These are phyloP conservation scores for Penicillium canariense DNA, from an alignment of 495 filamentous ascomycete genomes.

Conservation along the genomic window DNA sequence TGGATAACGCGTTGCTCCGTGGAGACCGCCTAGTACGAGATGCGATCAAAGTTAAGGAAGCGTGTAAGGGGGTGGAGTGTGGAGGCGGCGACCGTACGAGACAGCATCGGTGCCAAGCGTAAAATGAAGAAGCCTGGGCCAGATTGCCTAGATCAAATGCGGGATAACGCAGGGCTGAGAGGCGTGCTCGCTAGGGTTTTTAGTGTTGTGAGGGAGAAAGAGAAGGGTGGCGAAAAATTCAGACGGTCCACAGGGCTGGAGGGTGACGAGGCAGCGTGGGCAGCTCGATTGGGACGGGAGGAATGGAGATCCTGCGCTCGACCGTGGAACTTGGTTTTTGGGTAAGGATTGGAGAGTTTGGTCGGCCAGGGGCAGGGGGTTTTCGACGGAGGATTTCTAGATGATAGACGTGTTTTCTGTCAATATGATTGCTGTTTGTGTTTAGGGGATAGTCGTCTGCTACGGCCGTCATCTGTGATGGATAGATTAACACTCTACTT, in stretches of 20 bases:
- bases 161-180: constrained; percentile 9
- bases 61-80: neutral
- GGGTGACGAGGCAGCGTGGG: constrained; percentile 24
- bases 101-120: constrained; percentile 16
- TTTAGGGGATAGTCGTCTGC: no score
- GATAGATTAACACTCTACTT: neutral
- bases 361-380: neutral
- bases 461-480: no score
- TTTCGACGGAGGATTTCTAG: neutral
- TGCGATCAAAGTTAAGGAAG: neutral
- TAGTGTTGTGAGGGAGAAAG: neutral
- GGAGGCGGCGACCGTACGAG: neutral
- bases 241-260: constrained; percentile 23
- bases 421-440: neutral
- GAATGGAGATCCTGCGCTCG: constrained; percentile 20
- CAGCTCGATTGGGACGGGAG: constrained; percentile 6
- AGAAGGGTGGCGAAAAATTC: constrained; percentile 3
- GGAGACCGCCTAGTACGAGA: neutral
- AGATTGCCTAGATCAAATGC: neutral
- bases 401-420: neutral
- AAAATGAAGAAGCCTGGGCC: constrained; percentile 19
- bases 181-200: neutral
- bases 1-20: neutral
- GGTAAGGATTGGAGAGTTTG: neutral
- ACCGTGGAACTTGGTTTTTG: constrained; percentile 10